A percentile compares a stretch with the other conserved stretches of the same genome.
These are phyloP conservation scores for Pseudopyrenochaeta lycopersici DNA, from an alignment of 2,329 filamentous ascomycete genomes.

Conservation along the genomic window DNA sequence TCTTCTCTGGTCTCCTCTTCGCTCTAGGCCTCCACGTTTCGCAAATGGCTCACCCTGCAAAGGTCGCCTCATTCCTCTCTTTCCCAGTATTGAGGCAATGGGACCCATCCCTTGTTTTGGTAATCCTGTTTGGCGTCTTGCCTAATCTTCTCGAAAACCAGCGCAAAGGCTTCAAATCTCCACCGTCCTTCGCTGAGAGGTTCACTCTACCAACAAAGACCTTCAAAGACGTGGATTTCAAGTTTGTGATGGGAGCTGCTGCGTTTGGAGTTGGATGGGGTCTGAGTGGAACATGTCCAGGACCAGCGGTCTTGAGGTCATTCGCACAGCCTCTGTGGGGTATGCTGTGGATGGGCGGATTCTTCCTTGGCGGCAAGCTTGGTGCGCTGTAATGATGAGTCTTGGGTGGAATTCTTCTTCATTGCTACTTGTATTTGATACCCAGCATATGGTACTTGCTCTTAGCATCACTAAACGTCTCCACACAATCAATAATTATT, in stretches of 20 bases:
- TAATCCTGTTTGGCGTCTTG: conserved; percentile 60
- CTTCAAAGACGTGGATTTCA: conserved; percentile 58
- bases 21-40: conserved; percentile 61
- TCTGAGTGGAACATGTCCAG: conserved; percentile 61
- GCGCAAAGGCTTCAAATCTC: conserved; percentile 31
- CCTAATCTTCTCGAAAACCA: conserved; percentile 53
- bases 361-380: conserved; percentile 50
- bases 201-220: conserved; percentile 58
- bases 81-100: conserved; percentile 53
- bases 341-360: conserved; percentile 57
- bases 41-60: conserved; percentile 61
- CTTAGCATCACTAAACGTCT: background rate
- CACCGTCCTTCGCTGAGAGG: conserved; percentile 53
- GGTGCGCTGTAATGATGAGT: background rate
- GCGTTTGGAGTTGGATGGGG: conserved; percentile 64
- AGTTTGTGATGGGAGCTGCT: conserved; percentile 57
- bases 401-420: background rate
- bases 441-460: conserved; percentile 1
- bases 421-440: background rate
- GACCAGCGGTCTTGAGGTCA: conserved; percentile 58
- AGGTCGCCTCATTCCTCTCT: conserved; percentile 61
- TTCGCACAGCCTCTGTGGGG: conserved; percentile 60
- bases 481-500: background rate
- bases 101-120: conserved; percentile 60
- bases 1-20: conserved; percentile 60